Base-by-base conservation (phyloP, 2,329 filamentous ascomycete genomes). In the Pseudogymnoascus sp. region DNA sequence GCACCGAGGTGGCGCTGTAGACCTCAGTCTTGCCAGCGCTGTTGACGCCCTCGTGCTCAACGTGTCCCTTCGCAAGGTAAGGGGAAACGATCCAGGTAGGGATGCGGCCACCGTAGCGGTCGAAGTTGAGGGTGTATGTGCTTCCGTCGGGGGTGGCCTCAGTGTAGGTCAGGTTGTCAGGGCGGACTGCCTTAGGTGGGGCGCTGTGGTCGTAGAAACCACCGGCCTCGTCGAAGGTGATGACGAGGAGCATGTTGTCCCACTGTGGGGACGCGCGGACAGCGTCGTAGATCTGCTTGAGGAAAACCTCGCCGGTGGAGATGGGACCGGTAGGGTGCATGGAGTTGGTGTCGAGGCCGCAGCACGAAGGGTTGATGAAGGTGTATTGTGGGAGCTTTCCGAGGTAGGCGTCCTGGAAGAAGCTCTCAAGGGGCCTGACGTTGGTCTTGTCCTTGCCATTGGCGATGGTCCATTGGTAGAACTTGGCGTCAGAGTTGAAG, bases 281-380 rank as follows among this genome's bases (percentile, higher is more conserved):
- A 4, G 78, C 74, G 62, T 81, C 77, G 62, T 80, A 80, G 42
- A 81, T 75, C 14, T 74, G 69, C 67, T 79, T 79, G 67, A 81
- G 74, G 63, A 79, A 78, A 21, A 69, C 71, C 66, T 80, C 78
- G 36, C 78, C 78, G 37, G 75, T 71, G 4, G 75, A 76, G 60
- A 80, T 78, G 0, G 77, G 77, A 2, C 75, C 77, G 0, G 76
- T 74, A 0, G 78, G 78, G 63, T 80, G 78, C 72, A 78, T 78
- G 12, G 78, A 79, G 64, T 75, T 56, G 28, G 50, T 56, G 50
- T 56, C 50, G 8, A 56, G 50, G 5, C 50, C 50, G 67, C 82
- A 81, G 73, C 82, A 81, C 65, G 78, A 77, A 3, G 79, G 78
- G 67, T 79, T 84, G 71, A 80, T 75, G 69, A 80, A 82, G 66